Conservation (phyloP, 495 filamentous ascomycete species). For the Aspergillus nanangensis region DNA sequence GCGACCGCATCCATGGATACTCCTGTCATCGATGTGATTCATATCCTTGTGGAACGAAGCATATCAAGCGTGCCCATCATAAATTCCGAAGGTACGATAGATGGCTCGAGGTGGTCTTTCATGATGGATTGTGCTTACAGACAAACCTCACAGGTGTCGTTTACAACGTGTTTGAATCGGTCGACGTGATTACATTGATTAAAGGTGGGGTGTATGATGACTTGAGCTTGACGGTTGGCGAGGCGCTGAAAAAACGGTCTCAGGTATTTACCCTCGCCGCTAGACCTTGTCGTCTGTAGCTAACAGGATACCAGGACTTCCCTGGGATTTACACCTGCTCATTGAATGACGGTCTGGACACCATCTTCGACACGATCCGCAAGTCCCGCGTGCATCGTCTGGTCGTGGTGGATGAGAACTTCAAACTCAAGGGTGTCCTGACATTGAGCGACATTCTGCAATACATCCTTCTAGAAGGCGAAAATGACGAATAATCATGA, state of each 20-base stretch:
- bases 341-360: constrained; percentile 83
- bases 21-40: constrained; percentile 93
- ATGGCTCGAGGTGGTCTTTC: too few species aligned
- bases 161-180: constrained; percentile 95
- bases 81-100: constrained; percentile 62
- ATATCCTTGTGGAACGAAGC: constrained; percentile 84
- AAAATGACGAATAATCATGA: constrained; percentile 45
- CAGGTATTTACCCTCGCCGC: constrained; percentile 44
- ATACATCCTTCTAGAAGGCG: constrained; percentile 86
- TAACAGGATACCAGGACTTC: constrained; percentile 60
- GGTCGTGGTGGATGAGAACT: constrained; percentile 86
- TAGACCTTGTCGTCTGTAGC: not conserved
- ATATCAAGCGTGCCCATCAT: constrained; percentile 95
- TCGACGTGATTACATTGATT: constrained; percentile 95
- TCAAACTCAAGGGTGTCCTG: constrained; percentile 79
- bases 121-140: too few species aligned
- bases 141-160: constrained; percentile 52
- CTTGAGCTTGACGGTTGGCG: constrained; percentile 78
- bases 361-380: constrained; percentile 95
- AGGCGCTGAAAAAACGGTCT: constrained; percentile 81
- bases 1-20: constrained; percentile 86
- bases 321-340: constrained; percentile 95
- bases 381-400: constrained; percentile 90
- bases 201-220: constrained; percentile 93
- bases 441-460: constrained; percentile 96